Evolutionary conservation across 106 monocot species (phyloP).

Genomic region (Dendrobium catenatum): DNA sequence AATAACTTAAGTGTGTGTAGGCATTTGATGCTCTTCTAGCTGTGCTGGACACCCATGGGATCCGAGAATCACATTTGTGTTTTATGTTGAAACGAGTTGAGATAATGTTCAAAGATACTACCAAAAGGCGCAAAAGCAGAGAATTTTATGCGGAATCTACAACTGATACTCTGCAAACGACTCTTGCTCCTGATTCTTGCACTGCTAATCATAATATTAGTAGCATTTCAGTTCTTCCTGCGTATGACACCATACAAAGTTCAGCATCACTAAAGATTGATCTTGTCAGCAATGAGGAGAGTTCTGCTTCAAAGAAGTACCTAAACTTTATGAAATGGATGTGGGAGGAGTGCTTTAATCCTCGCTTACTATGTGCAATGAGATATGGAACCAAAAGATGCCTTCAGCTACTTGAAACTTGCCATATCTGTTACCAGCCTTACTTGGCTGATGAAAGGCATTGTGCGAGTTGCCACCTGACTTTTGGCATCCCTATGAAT

Average conservation of each 20-base stretch:
- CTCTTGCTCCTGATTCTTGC: slow-evolving; percentile 32
- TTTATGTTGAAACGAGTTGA: slow-evolving; percentile 81
- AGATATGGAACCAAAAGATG: slow-evolving; percentile 79
- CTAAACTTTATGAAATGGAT: slow-evolving; percentile 56
- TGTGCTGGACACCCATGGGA: slow-evolving; percentile 75
- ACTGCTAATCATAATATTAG: slow-evolving; percentile 42
- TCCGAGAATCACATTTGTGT: slow-evolving; percentile 82
- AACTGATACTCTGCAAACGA: background rate
- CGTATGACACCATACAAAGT: slow-evolving; percentile 32
- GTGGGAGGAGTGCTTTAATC: slow-evolving; percentile 61
- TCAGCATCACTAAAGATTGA: slow-evolving; percentile 72
- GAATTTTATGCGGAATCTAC: background rate
- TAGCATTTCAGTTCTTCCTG: slow-evolving; percentile 26
- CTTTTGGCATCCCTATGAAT: slow-evolving; percentile 38
- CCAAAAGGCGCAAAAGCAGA: slow-evolving; percentile 30
- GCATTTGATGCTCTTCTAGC: slow-evolving; percentile 77
- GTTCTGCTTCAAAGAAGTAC: slow-evolving; percentile 50
- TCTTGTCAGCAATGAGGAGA: slow-evolving; percentile 57
- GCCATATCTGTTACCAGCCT: slow-evolving; percentile 51
- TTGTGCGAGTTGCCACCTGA: slow-evolving; percentile 65
- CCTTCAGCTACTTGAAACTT: slow-evolving; percentile 41
- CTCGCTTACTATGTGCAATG: slow-evolving; percentile 45
- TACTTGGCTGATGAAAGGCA: slow-evolving; percentile 69
- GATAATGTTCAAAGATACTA: slow-evolving; percentile 65
- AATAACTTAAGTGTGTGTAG: slow-evolving; percentile 36